Evolutionary conservation across 352 stramenopile genomes (phyloP).

Genomic region (Aphanomyces invadans): DNA sequence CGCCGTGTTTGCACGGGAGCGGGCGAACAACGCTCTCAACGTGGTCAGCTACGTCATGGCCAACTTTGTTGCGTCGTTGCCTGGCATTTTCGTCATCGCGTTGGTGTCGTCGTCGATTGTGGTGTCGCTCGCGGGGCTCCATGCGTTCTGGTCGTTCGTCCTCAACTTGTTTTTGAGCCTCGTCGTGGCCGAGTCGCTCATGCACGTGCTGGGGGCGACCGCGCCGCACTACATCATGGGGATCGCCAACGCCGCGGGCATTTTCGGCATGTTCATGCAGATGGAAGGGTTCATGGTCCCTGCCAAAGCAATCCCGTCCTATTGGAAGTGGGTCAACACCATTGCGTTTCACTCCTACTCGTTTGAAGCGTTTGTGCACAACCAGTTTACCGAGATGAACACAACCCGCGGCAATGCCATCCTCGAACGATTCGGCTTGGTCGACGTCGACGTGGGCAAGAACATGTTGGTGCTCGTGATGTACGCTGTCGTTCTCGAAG

Average conservation of each 20-base stretch:
- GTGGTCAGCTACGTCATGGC: slow-evolving; percentile 47
- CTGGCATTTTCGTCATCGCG: slow-evolving; percentile 39
- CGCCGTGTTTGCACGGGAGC: slow-evolving; percentile 57
- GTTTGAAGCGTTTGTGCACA: slow-evolving; percentile 42
- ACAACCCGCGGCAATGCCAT: slow-evolving; percentile 22
- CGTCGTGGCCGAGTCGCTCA: slow-evolving; percentile 40
- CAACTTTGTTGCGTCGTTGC: slow-evolving; percentile 43
- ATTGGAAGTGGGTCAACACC: slow-evolving; percentile 51
- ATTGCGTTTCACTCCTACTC: slow-evolving; percentile 48
- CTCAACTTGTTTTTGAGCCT: slow-evolving; percentile 43
- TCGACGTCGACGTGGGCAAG: slow-evolving; percentile 25
- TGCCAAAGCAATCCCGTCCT: slow-evolving; percentile 33
- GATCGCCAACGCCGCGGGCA: slow-evolving; percentile 39
- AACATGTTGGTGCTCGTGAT: slow-evolving; percentile 30
- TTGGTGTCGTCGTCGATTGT: slow-evolving; percentile 33
- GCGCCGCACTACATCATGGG: slow-evolving; percentile 51
- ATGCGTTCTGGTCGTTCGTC: slow-evolving; percentile 32
- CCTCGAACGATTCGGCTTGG: slow-evolving; percentile 26
- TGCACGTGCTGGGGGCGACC: slow-evolving; percentile 35
- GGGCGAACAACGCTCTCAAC: slow-evolving; percentile 48
- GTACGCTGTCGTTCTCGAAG: slow-evolving; percentile 30
- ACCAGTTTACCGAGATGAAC: slow-evolving; percentile 32
- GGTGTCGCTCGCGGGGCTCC: slow-evolving; percentile 29
- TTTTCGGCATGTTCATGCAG: slow-evolving; percentile 49
- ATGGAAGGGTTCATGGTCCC: slow-evolving; percentile 44